Percentiles rank a stretch among this genome's conserved stretches.
Conservation (phyloP, 306 rosid species). For the Prunus davidiana region DNA sequence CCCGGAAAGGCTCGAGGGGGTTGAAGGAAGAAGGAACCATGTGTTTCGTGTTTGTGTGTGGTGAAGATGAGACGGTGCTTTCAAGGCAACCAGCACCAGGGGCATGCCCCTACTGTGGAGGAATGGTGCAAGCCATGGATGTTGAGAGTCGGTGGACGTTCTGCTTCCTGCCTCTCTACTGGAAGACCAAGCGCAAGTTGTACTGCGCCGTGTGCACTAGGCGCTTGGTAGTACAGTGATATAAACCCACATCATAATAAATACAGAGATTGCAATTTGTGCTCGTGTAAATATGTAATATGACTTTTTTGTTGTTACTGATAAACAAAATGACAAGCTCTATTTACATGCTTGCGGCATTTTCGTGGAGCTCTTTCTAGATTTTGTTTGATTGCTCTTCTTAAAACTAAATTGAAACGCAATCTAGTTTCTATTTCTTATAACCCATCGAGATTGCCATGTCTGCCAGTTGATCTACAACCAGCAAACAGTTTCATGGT, state of each 20-base stretch:
- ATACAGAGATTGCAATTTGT: neutral
- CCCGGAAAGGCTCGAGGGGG: neutral
- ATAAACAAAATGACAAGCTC: neutral
- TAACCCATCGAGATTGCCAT: neutral
- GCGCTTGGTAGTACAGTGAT: conserved; percentile 35
- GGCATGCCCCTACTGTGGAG: conserved; percentile 77
- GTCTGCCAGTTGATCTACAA: neutral
- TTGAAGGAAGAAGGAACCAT: conserved; percentile 21
- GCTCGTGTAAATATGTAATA: neutral
- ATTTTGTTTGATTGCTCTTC: neutral
- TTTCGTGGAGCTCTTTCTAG: neutral
- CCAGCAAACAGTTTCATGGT: neutral
- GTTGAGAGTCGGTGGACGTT: conserved; percentile 59
- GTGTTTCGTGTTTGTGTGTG: conserved; percentile 92
- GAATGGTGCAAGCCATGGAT: conserved; percentile 71
- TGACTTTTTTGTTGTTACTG: neutral
- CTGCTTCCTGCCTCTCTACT: conserved; percentile 64
- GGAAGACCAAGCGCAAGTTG: conserved; percentile 58
- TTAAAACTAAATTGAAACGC: neutral
- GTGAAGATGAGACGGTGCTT: conserved; percentile 58
- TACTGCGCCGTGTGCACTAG: conserved; percentile 56
- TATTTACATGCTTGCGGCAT: neutral
- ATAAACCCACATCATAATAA: neutral
- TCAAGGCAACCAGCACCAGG: conserved; percentile 76
- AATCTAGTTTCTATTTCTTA: neutral